Evolutionary conservation across 352 stramenopile genomes (phyloP).

Genomic region (Phytophthora europaea): DNA sequence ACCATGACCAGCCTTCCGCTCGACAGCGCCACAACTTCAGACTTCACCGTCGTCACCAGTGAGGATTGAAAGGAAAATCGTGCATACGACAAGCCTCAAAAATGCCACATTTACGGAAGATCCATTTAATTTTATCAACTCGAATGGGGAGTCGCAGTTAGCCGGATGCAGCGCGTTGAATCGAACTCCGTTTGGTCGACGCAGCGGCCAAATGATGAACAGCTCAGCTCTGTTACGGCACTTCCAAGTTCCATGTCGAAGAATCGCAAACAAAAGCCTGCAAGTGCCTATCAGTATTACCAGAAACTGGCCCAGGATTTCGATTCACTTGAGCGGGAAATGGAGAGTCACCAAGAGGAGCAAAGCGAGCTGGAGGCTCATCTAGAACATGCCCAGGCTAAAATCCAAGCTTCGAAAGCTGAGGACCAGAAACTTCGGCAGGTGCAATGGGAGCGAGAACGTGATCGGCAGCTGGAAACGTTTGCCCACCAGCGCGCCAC

Average conservation of each 20-base stretch:
- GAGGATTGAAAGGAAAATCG: not conserved
- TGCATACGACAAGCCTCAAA: not conserved
- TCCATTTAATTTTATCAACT: conserved; percentile 29
- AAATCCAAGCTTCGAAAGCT: conserved; percentile 12
- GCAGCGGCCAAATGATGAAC: not conserved
- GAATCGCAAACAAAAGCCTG: conserved; percentile 19
- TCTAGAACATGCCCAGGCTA: conserved; percentile 29
- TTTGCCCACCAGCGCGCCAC: conserved; percentile 39
- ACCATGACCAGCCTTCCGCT: not conserved
- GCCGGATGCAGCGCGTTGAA: conserved; percentile 8
- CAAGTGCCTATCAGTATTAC: conserved; percentile 63
- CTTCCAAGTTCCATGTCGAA: not conserved
- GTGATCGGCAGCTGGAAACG: conserved; percentile 44
- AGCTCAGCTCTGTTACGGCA: not conserved
- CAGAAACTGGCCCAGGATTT: conserved; percentile 65
- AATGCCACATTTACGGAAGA: not conserved
- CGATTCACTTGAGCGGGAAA: conserved; percentile 51
- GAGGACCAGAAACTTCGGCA: conserved; percentile 35
- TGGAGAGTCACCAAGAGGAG: conserved; percentile 38
- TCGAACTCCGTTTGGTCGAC: not conserved
- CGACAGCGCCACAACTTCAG: not conserved
- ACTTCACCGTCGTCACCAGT: not conserved
- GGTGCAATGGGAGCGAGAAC: conserved; percentile 50
- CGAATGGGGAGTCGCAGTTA: conserved; percentile 13
- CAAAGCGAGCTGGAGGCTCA: conserved; percentile 43